Base-by-base conservation (phyloP, 2,329 filamentous ascomycete genomes). In the Cytospora chrysosperma region DNA sequence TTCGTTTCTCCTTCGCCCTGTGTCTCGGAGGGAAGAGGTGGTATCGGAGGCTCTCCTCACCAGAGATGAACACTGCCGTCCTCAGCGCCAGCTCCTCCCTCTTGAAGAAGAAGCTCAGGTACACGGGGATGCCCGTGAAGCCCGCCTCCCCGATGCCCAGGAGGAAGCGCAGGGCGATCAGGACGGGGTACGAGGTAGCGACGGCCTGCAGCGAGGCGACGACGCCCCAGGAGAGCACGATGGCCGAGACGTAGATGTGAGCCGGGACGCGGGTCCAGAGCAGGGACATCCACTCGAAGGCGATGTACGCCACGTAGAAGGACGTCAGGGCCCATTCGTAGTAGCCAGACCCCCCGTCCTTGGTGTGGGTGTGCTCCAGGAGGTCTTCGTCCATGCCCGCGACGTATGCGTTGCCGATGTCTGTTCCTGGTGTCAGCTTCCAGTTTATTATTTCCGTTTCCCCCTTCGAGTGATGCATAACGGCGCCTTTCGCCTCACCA, bases 61-160 rank as follows among this genome's bases (percentile, higher is more conserved):
- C 91, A 0, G 91, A 93, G 60, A 97, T 88, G 75, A 97, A 96
- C 1, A 96, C 82, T 26, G 92, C 93, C 0, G 91, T 95, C 43
- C 93, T 82, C 65, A 95, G 89, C 0, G 93, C 94, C 37, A 97
- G 79, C 74, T 98, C 94, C 52, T 85, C 77, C 40, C 84, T 75
- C 69, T 81, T 83, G 73, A 84, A 88, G 74, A 88, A 88, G 74
- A 87, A 87, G 19, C 84, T 86, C 34, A 88, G 75, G 68, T 88
- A 89, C 64, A 86, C 85, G 0, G 86, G 86, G 43, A 88, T 81
- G 3, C 86, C 85, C 0, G 84, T 82, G 67, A 89, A 89, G 2
- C 85, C 88, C 3, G 87, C 87, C 76, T 89, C 87, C 43, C 83
- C 85, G 10, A 88, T 81, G 12, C 87, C 87, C 0, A 90, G 77